Evolutionary conservation across 306 rosid genomes (phyloP).

Genomic region (Cucumis cinereus): DNA sequence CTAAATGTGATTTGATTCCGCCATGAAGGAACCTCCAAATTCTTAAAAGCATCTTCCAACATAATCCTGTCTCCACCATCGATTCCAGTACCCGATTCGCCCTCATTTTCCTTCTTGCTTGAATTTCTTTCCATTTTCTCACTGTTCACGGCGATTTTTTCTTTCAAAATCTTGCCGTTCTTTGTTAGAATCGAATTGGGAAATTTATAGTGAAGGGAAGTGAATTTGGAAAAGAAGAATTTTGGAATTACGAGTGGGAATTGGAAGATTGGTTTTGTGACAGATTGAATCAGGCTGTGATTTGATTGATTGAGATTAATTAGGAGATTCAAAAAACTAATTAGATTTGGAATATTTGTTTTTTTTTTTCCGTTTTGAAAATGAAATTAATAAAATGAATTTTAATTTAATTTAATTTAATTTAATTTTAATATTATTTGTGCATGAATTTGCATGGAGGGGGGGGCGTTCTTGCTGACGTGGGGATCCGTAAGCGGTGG

Average conservation of each 20-base stretch:
- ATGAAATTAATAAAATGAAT: background rate
- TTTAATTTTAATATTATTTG: no score
- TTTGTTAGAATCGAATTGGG: background rate
- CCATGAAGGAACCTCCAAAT: constrained; percentile 40
- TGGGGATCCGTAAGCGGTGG: background rate
- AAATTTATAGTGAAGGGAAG: background rate
- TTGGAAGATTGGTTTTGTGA: background rate
- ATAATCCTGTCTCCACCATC: background rate
- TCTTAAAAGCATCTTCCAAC: constrained; percentile 40
- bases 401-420: no score
- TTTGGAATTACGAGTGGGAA: background rate
- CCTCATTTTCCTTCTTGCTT: background rate
- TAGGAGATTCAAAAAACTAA: background rate
- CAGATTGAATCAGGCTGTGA: background rate
- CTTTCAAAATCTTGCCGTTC: background rate
- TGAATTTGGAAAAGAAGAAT: background rate
- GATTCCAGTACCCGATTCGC: background rate
- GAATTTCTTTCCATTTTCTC: constrained; percentile 17
- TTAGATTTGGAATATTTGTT: background rate
- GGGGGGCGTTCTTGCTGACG: background rate
- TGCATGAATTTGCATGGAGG: constrained; percentile 5
- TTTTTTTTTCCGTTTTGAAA: no score
- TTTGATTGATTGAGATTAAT: background rate
- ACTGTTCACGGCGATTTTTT: background rate
- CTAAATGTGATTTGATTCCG: constrained; percentile 43